Evolutionary conservation across 345 rosid species (phyloP), one percentile per base, ranked within the genome.

Genomic region (Sapria himalayana): DNA sequence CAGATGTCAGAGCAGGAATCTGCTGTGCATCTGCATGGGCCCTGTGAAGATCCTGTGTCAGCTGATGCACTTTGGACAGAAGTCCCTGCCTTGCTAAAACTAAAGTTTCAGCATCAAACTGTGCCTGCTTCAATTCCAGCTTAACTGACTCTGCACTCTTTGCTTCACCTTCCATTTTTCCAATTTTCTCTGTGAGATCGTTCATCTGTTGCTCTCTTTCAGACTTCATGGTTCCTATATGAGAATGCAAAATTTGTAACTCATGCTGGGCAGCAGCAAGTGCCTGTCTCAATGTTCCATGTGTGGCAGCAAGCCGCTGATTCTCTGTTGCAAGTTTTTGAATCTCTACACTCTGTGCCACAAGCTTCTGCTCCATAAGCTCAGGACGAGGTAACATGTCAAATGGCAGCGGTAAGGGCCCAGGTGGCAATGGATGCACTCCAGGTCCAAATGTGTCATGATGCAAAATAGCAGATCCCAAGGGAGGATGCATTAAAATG

Each of bases 241-340:
- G 85, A 20, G 64, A 59, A 29, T 76, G 93, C 59, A 79, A 53
- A 34, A 76, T 69, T 66, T 79, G 93, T 68, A 82, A 57, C 47
- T 89, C 98, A 45, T 79, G 98, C 55, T 89, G 93, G 0, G 98
- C 81, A 4, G 81, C 77, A 27, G 78, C 91, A 55, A 82, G 74
- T 45, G 76, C 98, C 37, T 79, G 86, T 39, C 98, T 69, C 52
- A 79, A 53, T 39, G 49, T 67, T 45, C 81, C 81, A 12, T 89
- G 91, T 0, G 95, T 72, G 7, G 69, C 67, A 41, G 77, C 93
- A 18, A 89, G 78, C 52, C 98, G 64, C 62, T 79, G 84, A 47
- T 89, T 89, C 62, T 82, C 95, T 3, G 82, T 67, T 3, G 77
- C 98, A 41, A 89, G 85, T 48, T 69, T 69, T 50, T 82, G 92